These are phyloP conservation scores for Scheffersomyces insectosa DNA, from an alignment of 1,139 yeast species.

Conservation along the genomic window DNA sequence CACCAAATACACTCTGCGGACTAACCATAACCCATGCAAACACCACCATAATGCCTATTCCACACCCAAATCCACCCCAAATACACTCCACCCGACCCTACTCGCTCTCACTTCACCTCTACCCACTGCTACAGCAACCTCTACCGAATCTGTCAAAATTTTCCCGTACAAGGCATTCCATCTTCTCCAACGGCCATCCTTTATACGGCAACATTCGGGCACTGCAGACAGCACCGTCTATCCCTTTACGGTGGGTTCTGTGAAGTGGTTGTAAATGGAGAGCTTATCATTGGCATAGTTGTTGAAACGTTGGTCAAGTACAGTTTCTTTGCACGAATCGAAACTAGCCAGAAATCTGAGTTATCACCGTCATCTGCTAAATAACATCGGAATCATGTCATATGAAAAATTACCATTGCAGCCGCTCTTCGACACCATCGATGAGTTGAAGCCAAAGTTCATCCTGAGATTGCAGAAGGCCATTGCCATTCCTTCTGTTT, in stretches of 20 bases:
- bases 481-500: slow-evolving; percentile 91
- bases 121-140: too few species aligned
- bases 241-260: neutral
- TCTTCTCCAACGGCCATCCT: neutral
- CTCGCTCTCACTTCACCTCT: too few species aligned
- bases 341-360: neutral
- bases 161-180: neutral
- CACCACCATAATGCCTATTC: too few species aligned
- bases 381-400: slow-evolving; percentile 17
- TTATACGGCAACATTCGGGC: neutral
- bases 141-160: too few species aligned
- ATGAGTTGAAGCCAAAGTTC: slow-evolving; percentile 68
- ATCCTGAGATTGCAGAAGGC: slow-evolving; percentile 73
- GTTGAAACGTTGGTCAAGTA: neutral
- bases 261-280: too few species aligned
- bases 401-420: slow-evolving; percentile 45
- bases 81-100: too few species aligned
- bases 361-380: neutral
- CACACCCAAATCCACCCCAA: too few species aligned
- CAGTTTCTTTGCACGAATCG: neutral
- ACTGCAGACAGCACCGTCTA: neutral
- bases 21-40: too few species aligned
- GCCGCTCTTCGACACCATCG: slow-evolving; percentile 59
- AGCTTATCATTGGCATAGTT: too few species aligned
- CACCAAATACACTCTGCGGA: too few species aligned